These are phyloP conservation scores for Phytophthora sp. DNA, from an alignment of 352 stramenopile species.

Conservation along the genomic window DNA sequence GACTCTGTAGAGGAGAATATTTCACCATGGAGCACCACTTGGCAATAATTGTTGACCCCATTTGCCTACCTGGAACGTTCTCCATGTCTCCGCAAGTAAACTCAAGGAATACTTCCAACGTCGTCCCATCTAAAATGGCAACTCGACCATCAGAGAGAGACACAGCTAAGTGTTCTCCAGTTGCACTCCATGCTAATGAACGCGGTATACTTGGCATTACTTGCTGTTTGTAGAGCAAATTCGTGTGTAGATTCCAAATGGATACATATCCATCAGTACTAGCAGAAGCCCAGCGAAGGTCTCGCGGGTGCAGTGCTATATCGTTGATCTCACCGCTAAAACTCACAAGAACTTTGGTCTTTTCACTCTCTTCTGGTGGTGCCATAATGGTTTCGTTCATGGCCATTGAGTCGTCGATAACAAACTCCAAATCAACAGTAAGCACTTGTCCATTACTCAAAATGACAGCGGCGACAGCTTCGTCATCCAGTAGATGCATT, in stretches of 20 bases:
- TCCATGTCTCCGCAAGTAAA: slow-evolving; percentile 30
- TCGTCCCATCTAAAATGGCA: slow-evolving; percentile 44
- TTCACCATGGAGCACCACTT: slow-evolving; percentile 64
- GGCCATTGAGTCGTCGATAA: slow-evolving; percentile 13
- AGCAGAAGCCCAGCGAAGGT: slow-evolving; percentile 49
- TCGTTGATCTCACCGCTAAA: slow-evolving; percentile 36
- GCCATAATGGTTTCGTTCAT: neutral
- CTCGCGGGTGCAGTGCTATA: slow-evolving; percentile 47
- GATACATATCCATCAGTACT: slow-evolving; percentile 41
- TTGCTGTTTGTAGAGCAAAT: slow-evolving; percentile 32
- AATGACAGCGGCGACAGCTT: slow-evolving; percentile 22
- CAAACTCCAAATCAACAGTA: slow-evolving; percentile 37
- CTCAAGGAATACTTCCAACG: slow-evolving; percentile 24
- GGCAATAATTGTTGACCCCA: slow-evolving; percentile 13
- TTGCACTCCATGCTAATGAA: slow-evolving; percentile 52
- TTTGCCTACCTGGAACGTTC: slow-evolving; percentile 7
- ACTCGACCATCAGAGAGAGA: slow-evolving; percentile 51
- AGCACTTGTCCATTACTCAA: slow-evolving; percentile 38
- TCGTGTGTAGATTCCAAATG: slow-evolving; percentile 52
- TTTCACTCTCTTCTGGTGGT: slow-evolving; percentile 7
- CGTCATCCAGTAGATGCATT: slow-evolving; percentile 33
- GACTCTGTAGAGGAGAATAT: slow-evolving; percentile 43
- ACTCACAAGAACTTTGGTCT: slow-evolving; percentile 30
- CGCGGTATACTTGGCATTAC: slow-evolving; percentile 23
- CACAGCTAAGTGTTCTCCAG: slow-evolving; percentile 44